phyloP scores from a whole-genome alignment of 192 early-diverging fungal species.

The Backusella liffmaniae region DNA sequence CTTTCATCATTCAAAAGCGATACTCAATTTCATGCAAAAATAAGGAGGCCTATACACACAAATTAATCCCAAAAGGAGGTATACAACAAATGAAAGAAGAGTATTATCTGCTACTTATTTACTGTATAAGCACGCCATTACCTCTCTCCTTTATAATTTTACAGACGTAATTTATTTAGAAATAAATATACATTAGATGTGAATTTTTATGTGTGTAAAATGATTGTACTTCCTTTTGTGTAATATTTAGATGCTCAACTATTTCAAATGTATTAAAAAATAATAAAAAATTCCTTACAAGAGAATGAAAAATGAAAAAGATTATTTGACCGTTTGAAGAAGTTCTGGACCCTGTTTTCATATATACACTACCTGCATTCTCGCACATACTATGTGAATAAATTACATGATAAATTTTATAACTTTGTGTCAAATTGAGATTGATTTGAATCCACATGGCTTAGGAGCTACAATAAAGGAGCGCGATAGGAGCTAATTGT shows the following conservation, averaged over 20 bases:
- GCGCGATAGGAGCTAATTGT: background rate
- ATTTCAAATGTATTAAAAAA: background rate
- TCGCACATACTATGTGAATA: constrained; percentile 1
- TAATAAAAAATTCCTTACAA: background rate
- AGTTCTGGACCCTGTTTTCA: constrained; percentile 6
- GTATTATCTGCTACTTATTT: background rate
- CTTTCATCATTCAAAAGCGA: background rate
- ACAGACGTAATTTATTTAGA: background rate
- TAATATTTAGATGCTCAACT: background rate
- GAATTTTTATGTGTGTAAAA: background rate
- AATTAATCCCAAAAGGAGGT: constrained; percentile 3
- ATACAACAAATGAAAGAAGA: background rate
- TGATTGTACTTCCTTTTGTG: background rate
- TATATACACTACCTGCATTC: background rate
- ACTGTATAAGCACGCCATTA: background rate
- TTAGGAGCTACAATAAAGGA: constrained; percentile 2
- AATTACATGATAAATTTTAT: background rate
- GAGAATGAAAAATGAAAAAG: constrained; percentile 5
- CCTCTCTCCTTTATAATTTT: background rate
- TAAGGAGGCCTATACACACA: background rate
- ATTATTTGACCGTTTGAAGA: background rate
- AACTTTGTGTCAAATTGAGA: background rate
- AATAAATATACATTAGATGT: background rate
- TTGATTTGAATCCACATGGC: constrained; percentile 7
- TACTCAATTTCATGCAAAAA: constrained; percentile 4